phyloP scores from a whole-genome alignment of 495 filamentous ascomycete species.

The Chlorociboria aeruginascens region DNA sequence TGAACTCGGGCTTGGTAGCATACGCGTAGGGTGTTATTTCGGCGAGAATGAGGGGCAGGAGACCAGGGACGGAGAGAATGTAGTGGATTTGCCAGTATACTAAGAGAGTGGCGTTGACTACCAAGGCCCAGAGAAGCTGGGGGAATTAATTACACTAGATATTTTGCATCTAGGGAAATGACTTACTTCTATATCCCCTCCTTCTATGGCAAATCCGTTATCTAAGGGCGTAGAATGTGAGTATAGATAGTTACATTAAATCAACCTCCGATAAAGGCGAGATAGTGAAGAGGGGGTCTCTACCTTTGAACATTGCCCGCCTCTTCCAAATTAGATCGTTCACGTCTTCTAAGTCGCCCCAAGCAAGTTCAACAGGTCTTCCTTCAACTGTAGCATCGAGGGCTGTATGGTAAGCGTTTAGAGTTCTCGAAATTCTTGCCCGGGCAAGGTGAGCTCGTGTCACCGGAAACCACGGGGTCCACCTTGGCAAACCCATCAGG shows the following conservation, averaged over 20 bases:
- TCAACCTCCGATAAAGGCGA: neutral
- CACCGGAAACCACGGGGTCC: constrained; percentile 35
- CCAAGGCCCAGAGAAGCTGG: constrained; percentile 39
- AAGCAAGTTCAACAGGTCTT: constrained; percentile 27
- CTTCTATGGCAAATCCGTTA: constrained; percentile 10
- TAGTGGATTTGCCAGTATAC: constrained; percentile 45
- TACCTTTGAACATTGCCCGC: constrained; percentile 18
- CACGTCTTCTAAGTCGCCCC: constrained; percentile 42
- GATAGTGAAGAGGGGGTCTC: neutral
- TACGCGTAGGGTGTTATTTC: constrained; percentile 39
- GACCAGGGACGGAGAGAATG: constrained; percentile 33
- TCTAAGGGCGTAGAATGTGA: neutral
- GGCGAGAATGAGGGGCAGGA: constrained; percentile 35
- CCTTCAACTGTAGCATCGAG: constrained; percentile 34
- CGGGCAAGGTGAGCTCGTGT: constrained; percentile 41
- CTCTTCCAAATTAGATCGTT: constrained; percentile 35
- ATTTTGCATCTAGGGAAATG: neutral
- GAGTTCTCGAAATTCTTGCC: constrained; percentile 31
- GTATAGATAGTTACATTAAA: neutral
- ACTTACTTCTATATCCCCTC: constrained; percentile 16
- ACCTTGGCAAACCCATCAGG: constrained; percentile 38
- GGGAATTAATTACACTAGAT: too few species aligned
- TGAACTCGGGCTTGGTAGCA: constrained; percentile 30
- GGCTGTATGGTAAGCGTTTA: constrained; percentile 38
- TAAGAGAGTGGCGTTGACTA: constrained; percentile 37